These are phyloP conservation scores for Paracorniculantispora psalliotae DNA, from an alignment of 2,329 filamentous ascomycete species.

Conservation along the genomic window DNA sequence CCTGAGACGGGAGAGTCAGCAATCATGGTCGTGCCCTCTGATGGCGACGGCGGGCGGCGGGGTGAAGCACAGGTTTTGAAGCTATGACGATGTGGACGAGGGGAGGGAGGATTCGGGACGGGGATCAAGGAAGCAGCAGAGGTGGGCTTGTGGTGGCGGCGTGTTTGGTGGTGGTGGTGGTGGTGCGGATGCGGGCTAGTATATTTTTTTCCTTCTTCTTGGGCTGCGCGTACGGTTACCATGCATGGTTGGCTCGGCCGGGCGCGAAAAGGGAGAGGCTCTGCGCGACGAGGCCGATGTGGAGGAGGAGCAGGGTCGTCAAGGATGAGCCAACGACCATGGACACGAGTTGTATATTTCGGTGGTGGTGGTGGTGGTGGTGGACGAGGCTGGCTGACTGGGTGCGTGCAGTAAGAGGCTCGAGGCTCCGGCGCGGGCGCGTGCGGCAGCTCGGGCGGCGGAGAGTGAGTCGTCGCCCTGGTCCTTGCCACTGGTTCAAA, in stretches of 20 bases:
- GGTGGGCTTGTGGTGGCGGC: neutral
- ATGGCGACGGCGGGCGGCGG: too few relatives aligned
- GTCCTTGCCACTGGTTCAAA: neutral
- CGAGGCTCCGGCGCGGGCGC: neutral
- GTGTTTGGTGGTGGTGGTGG: neutral
- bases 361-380: neutral
- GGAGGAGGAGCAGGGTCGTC: neutral
- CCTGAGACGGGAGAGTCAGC: constrained; percentile 17
- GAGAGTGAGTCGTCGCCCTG: neutral
- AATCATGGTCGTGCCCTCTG: constrained; percentile 16
- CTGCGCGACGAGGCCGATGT: neutral
- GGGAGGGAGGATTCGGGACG: neutral
- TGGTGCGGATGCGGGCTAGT: constrained; percentile 1
- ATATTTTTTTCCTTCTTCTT: constrained; percentile 1
- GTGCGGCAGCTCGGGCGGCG: neutral
- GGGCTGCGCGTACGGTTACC: constrained; percentile 6
- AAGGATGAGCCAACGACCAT: neutral
- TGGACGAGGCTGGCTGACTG: neutral
- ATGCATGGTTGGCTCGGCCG: too few relatives aligned
- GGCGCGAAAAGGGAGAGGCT: too few relatives aligned
- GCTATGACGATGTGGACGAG: neutral
- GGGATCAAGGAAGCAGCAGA: neutral
- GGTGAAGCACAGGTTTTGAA: too few relatives aligned
- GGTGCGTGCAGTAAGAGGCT: too few relatives aligned
- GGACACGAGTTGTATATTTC: neutral